Base-by-base conservation (phyloP, 1,284 basidiomycete genomes). In the Porogramme epimiltina region DNA sequence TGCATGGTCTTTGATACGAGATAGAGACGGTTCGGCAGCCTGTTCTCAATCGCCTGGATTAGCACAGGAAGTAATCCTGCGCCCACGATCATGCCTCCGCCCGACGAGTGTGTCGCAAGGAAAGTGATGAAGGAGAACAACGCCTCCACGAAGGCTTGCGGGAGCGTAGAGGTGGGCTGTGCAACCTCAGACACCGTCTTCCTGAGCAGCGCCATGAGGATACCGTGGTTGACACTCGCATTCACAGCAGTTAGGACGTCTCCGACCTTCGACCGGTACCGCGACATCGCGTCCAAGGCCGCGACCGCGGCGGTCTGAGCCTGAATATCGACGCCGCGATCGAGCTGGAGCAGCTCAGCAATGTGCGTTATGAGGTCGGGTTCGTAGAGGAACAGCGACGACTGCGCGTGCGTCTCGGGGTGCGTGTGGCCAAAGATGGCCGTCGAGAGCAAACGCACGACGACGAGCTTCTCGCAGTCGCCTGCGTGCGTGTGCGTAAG, bases 141-240 rank as follows among this genome's bases (percentile, higher is more conserved):
- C 0, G 92, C 86, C 48, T 98, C 95, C 34, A 95, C 82, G 56
- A 95, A 90, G 1, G 93, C 84, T 57, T 89, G 84, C 3, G 89
- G 85, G n/a, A 90, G 70, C 28, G 73, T 80, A 22, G 84, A 87
- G 36, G 85, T 79, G 0, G 81, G 74, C 53, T 80, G 79, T 24
- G 79, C 77, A 23, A 93, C 82, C 55, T 93, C 89, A 20, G 79
- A 67, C 13, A 92, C 83, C 22, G 91, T 87, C 71, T 86, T 89
- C 51, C 93, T 84, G 55, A 98, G 76, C 41, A 95, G 75, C 20
- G 89, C 86, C 88, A 98, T 93, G 28, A 98, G 72, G 42, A 94
- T 89, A 15, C 97, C 97, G 66, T 99, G 97, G 64, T 94, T 98
- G 55, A 98, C 93, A 45, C 94, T 94, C 18, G 94, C 95, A 65